Evolutionary conservation across 2,329 filamentous ascomycete genomes (phyloP).

Genomic region (Elsinoe arachidis): DNA sequence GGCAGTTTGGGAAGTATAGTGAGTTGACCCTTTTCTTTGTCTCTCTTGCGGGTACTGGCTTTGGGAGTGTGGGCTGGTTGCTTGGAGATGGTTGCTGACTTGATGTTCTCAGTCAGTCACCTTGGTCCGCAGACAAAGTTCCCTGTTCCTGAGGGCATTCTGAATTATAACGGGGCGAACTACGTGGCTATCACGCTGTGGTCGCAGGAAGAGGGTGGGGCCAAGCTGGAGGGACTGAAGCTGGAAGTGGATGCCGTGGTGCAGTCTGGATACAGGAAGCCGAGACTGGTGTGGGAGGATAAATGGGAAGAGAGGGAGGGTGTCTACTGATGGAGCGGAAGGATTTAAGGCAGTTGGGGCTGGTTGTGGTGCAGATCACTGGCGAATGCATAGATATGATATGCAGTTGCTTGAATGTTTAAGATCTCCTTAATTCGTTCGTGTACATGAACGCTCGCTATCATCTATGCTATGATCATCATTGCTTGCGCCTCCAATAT

Average conservation of each 20-base stretch:
- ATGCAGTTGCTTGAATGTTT: too few relatives aligned
- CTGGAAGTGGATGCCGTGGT: constrained; percentile 24
- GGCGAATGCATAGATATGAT: too few relatives aligned
- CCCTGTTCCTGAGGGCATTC: constrained; percentile 64
- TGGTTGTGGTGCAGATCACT: too few relatives aligned
- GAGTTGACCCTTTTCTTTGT: neutral
- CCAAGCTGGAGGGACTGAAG: constrained; percentile 41
- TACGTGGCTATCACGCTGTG: constrained; percentile 61
- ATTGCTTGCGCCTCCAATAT: neutral
- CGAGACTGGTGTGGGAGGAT: constrained; percentile 23
- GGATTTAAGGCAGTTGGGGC: too few relatives aligned
- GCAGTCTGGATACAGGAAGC: constrained; percentile 27
- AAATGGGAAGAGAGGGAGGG: constrained; percentile 24
- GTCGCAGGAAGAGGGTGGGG: constrained; percentile 52
- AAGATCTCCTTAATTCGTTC: too few relatives aligned
- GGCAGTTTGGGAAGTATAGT: constrained; percentile 57
- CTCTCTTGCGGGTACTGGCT: neutral
- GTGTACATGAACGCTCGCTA: neutral
- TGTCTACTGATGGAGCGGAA: constrained; percentile 21
- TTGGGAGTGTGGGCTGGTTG: too few relatives aligned
- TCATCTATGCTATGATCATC: neutral
- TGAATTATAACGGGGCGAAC: constrained; percentile 63
- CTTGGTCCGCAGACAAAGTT: constrained; percentile 66
- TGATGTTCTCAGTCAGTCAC: constrained; percentile 42
- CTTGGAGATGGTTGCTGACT: neutral